Evolutionary conservation across 129 eudicot species (phyloP), one percentile per base, ranked within the genome.

Genomic region (Lonicera japonica): DNA sequence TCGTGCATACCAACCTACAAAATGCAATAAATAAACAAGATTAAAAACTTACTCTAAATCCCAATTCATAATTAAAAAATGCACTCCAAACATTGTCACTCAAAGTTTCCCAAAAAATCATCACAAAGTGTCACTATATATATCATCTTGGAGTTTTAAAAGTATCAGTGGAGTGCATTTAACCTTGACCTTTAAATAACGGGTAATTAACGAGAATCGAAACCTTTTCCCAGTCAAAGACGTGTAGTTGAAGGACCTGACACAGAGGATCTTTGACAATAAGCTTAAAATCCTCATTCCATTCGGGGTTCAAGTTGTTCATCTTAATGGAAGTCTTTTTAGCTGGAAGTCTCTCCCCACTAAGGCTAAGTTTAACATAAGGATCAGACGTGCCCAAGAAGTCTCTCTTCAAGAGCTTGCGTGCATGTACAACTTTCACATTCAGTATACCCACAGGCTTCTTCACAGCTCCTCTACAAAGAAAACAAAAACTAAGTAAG

Each of bases 211-310:
- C 11, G 11, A 52, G 8, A 52, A 52, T 18, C 4, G 21, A 14
- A 39, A 84, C 90, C 90, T 84, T 84, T 66, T 84, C 90, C 86
- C 90, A 84, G 55, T 84, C 90, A 24, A 58, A 77, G 59, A 84
- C 77, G 46, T 72, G 83, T 23, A 84, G 47, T 60, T 84, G 69
- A 71, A 84, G 90, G 58, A 77, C 81, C 54, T 84, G 90, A 63
- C 79, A 63, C 77, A 68, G 72, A 47, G 76, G 84, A 58, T 80
- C 90, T 41, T 84, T 77, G 9, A 84, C 84, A 4, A 77, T 84
- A 43, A 84, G 77, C 63, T 80, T 80, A 55, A 80, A 84, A 19
- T 74, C 78, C 71, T 84, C 90, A 9, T 84, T 80, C 86, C 90
- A 84, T 54, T 39, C 81, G 0, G 90, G 86, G 66, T 84, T 84